Evolutionary conservation across 2,329 filamentous ascomycete species (phyloP), one percentile per base, ranked within the genome.

Genomic region (Alternaria tenuissima): DNA sequence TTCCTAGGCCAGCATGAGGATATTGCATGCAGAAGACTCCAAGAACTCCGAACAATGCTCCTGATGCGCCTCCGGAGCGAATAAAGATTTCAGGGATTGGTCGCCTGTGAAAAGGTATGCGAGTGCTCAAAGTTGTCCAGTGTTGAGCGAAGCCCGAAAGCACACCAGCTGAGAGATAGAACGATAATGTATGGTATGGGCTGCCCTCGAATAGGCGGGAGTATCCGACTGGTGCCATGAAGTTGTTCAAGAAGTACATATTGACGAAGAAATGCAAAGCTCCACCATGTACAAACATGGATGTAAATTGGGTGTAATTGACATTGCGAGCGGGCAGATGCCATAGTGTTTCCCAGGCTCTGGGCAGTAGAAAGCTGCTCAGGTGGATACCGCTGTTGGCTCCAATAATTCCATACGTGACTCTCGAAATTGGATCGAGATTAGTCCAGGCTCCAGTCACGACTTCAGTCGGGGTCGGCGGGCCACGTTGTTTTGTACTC

Each of bases 21-120:
- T 75, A 76, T 47, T 76, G 67, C 64, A 71, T 70, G 43, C 74
- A 76, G 44, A 75, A 78, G 2, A 66, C 64, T 9, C 71, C 69
- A 3, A 76, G 56, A 5, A 76, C 56, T 14, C 68, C 72, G 48
- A 77, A 76, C 7, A 78, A 53, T 9, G 76, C 76, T 20, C 76
- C 76, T 55, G 74, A 76, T 6, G 75, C 74, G 28, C 76, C 76
- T n/a, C 74, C 74, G 30, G 66, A 67, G 36, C 66, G 64, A 36
- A 75, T 71, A 48, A 73, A 69, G 4, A 72, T 66, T 18, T 70
- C 64, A 3, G 64, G 71, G 26, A 69, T 61, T 18, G 56, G 18
- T 8, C 66, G 54, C 39, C 64, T 64, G 32, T 67, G 64, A 24
- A 62, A 63, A 16, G 66, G 46, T 54, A 78, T 74, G 32, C 46